A percentile compares a stretch with the other conserved stretches of the same genome.
phyloP scores from a whole-genome alignment of 805 yeast genomes.

The Kodamaea leandrae region DNA sequence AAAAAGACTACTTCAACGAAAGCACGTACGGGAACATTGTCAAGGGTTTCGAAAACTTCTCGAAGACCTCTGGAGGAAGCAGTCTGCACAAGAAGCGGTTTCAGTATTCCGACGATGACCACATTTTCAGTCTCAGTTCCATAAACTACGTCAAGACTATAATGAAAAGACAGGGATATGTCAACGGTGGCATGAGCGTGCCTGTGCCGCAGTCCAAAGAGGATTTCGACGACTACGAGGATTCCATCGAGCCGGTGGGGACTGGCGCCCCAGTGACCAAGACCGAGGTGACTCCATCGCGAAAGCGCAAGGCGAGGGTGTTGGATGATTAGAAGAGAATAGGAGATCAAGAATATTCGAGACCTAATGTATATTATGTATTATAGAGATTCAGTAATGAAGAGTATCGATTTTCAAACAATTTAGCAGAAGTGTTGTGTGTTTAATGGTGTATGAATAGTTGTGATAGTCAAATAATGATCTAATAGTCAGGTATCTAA shows the following conservation, averaged over 20 bases:
- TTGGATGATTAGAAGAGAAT: constrained; percentile 28
- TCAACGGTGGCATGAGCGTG: constrained; percentile 13
- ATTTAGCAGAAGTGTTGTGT: too few species aligned
- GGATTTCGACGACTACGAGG: constrained; percentile 39
- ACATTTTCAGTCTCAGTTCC: constrained; percentile 76
- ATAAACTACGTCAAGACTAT: constrained; percentile 61
- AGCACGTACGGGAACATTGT: constrained; percentile 76
- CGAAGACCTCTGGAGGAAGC: constrained; percentile 40
- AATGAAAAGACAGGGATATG: constrained; percentile 45
- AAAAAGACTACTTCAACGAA: constrained; percentile 72
- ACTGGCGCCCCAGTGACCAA: constrained; percentile 3
- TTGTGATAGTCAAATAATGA: too few species aligned
- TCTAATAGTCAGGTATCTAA: too few species aligned
- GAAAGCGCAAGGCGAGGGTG: constrained; percentile 27
- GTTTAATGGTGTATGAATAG: too few species aligned
- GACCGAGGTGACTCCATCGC: constrained; percentile 19
- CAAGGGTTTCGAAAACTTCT: constrained; percentile 85
- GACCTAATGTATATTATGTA: too few species aligned
- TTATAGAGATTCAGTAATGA: too few species aligned
- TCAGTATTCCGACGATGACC: constrained; percentile 67
- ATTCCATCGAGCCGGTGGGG: constrained; percentile 28
- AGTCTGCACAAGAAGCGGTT: constrained; percentile 47
- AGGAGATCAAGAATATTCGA: too few species aligned
- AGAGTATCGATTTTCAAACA: too few species aligned
- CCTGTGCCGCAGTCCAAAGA: constrained; percentile 19